Conservation (phyloP, 1,284 basidiomycete genomes). For the Irpex sp. region DNA sequence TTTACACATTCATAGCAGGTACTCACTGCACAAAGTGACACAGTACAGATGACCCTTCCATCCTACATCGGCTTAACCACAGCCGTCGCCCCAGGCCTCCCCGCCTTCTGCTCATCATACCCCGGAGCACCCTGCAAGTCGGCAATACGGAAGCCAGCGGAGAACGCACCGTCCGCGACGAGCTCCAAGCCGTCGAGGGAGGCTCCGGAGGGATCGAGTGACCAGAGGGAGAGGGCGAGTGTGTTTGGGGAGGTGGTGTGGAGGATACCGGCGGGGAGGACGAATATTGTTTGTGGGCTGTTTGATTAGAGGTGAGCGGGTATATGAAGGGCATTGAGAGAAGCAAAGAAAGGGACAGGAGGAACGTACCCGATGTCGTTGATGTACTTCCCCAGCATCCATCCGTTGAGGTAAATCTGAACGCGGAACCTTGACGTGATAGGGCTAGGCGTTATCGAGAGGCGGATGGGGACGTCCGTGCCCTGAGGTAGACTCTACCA, state of each 20-base stretch:
- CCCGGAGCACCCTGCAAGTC: not conserved
- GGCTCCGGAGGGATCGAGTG: slow-evolving; percentile 38
- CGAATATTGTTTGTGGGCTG: slow-evolving; percentile 44
- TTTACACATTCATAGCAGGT: too few species aligned
- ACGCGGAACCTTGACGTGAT: slow-evolving; percentile 44
- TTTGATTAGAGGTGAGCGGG: not conserved
- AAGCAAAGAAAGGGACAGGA: not conserved
- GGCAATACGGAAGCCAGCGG: slow-evolving; percentile 7
- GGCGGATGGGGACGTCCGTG: slow-evolving; percentile 41
- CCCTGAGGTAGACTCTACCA: slow-evolving; percentile 33
- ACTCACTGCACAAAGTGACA: too few species aligned
- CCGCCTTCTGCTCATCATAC: not conserved
- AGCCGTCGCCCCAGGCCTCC: not conserved
- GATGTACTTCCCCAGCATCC: slow-evolving; percentile 49
- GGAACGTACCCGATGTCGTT: slow-evolving; percentile 43
- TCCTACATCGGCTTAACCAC: not conserved
- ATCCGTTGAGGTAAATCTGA: slow-evolving; percentile 51
- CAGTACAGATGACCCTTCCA: too few species aligned
- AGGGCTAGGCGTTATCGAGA: slow-evolving; percentile 39
- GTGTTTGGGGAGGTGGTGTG: slow-evolving; percentile 38
- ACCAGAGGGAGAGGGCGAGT: slow-evolving; percentile 44
- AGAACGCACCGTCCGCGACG: slow-evolving; percentile 32
- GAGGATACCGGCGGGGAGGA: slow-evolving; percentile 43
- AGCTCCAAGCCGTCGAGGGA: slow-evolving; percentile 37
- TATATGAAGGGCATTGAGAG: not conserved